phyloP scores from a whole-genome alignment of 192 early-diverging fungal genomes.

The Lobosporangium transversale region DNA sequence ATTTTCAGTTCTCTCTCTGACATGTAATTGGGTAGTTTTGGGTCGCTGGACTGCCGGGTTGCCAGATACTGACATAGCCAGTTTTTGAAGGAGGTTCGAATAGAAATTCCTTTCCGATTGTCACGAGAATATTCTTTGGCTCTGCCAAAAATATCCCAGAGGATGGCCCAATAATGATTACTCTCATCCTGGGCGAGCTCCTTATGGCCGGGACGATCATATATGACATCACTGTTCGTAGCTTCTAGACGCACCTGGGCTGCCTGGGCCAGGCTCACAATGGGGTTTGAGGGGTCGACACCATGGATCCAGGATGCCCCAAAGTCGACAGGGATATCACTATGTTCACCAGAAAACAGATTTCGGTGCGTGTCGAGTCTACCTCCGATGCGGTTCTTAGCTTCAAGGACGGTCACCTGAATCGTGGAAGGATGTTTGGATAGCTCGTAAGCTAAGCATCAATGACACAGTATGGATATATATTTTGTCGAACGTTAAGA shows the following conservation, averaged over 20 bases:
- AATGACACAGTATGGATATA: conserved; percentile 4
- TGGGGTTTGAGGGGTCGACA: conserved; percentile 43
- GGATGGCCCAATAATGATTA: conserved; percentile 50
- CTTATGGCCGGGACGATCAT: conserved; percentile 14
- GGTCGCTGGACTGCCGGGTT: conserved; percentile 25
- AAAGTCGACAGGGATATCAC: conserved; percentile 48
- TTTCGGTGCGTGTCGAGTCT: conserved; percentile 47
- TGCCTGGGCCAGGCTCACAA: conserved; percentile 32
- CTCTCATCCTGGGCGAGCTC: conserved; percentile 25
- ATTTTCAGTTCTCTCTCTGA: conserved; percentile 24
- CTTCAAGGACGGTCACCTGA: conserved; percentile 49
- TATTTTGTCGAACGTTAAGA: not conserved
- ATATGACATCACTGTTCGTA: conserved; percentile 45
- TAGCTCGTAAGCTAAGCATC: conserved; percentile 49
- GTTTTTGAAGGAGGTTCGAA: conserved; percentile 30
- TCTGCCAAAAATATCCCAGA: conserved; percentile 37
- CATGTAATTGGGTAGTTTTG: conserved; percentile 28
- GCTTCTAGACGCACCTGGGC: conserved; percentile 30
- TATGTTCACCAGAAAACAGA: conserved; percentile 15
- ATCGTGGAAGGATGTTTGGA: conserved; percentile 50
- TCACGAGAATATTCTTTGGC: conserved; percentile 26
- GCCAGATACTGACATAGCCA: conserved; percentile 32
- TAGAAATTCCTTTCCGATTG: conserved; percentile 30
- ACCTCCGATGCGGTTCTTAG: conserved; percentile 46
- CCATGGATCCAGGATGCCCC: conserved; percentile 58